Base-by-base conservation (phyloP, 1,284 basidiomycete genomes). In the Pulchroboletus neoregius region DNA sequence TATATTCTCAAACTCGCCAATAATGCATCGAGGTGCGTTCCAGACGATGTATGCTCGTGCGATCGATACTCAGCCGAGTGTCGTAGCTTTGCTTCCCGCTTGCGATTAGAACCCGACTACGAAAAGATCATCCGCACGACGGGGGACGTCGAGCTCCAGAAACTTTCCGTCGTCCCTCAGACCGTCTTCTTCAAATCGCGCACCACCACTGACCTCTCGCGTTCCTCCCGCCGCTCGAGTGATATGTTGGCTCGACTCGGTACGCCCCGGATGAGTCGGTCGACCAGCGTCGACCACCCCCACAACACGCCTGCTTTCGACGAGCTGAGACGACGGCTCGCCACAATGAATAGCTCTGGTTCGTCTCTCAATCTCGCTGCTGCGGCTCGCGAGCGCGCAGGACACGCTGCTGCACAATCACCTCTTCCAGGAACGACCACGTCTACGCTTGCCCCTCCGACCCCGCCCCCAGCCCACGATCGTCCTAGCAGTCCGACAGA, bases 151-250 rank as follows among this genome's bases (percentile, higher is more conserved):
- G 86, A 88, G 55, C 71, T 91, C 33, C 84, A 88, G 64, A 89
- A 91, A 62, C 78, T 94, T 34, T 84, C 87, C 4, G 87, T 97
- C n/a, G 90, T 94, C 0, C 93, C 93, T 5, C 92, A 93, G 52
- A 99, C 94, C 0, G 88, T 99, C 18, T 98, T 99, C 68, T 76
- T 99, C 56, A 91, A 83, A 53, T 66, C 76, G 23, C 65, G 70
- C 24, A 62, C 65, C 16, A 30, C 18, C n/a, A 43, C 71, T 5
- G 79, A 81, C 5, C 44, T 63, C 15, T 55, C 66, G 5, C 73
- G 71, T 31, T 58, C 66, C 6, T 61, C 68, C 20, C 70, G 70
- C 10, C 50, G 51, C 33, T 54, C 59, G 26, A 22, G 70, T 67
- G 39, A 68, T 66, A 46, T 68, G 66, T 28, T 51, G 24, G 41